These are phyloP conservation scores for Botryotinia narcissicola DNA, from an alignment of 2,329 filamentous ascomycete genomes.

Conservation along the genomic window DNA sequence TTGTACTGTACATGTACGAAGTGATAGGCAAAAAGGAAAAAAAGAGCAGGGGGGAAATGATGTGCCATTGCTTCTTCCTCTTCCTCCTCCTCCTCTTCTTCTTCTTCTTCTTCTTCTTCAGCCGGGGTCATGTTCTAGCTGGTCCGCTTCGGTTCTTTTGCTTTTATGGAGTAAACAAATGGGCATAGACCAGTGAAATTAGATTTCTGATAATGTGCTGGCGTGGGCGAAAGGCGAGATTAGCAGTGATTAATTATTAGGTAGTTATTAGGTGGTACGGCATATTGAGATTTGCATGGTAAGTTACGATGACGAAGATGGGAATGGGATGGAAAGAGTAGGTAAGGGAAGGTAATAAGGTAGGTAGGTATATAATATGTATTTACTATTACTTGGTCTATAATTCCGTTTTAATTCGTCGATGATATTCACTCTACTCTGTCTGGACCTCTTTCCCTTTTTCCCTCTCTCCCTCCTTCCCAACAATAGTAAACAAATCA, in stretches of 20 bases:
- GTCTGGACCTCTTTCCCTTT: background rate
- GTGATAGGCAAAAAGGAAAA: background rate
- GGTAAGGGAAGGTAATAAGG: background rate
- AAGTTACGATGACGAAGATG: slow-evolving; percentile 6
- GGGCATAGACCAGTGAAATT: slow-evolving; percentile 1
- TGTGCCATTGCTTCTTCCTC: background rate
- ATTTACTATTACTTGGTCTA: background rate
- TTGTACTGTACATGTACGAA: background rate
- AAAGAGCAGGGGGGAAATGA: background rate
- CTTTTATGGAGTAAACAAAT: background rate
- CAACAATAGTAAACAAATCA: background rate
- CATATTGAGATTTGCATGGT: background rate
- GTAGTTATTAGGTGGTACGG: background rate
- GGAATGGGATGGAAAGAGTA: background rate
- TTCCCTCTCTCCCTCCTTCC: background rate
- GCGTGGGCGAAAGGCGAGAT: background rate
- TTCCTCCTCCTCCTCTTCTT: background rate
- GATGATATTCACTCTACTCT: background rate
- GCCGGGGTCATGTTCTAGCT: background rate
- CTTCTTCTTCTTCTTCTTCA: background rate
- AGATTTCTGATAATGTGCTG: background rate
- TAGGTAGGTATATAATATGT: background rate
- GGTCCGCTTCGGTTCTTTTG: background rate
- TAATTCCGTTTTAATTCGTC: no score
- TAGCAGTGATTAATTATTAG: background rate